A percentile compares a stretch with the other conserved stretches of the same genome.
Evolutionary conservation across 2,329 filamentous ascomycete species (phyloP).

Genomic region (Cadophora sp.): DNA sequence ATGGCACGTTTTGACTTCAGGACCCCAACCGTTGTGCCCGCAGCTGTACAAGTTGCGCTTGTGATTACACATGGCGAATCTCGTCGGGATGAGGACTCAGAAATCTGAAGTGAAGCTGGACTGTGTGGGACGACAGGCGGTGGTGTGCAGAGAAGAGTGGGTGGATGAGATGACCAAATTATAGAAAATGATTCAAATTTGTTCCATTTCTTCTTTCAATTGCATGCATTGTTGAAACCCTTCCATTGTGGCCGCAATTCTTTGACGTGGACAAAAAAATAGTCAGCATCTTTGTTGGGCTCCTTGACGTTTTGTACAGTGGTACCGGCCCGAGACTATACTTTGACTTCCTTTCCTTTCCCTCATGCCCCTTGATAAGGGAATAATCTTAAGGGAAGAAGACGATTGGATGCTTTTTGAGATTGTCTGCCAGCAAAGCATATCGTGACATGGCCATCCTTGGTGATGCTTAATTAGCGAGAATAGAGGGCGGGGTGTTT

Average conservation of each 20-base stretch:
- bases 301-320: neutral
- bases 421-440: slow-evolving; percentile 12
- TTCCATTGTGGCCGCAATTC: slow-evolving; percentile 2
- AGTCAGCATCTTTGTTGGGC: slow-evolving; percentile 11
- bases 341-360: neutral
- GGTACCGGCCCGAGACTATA: neutral
- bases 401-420: neutral
- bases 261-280: neutral
- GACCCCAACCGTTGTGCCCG: slow-evolving; percentile 28
- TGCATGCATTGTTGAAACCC: slow-evolving; percentile 18
- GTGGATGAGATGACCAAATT: neutral
- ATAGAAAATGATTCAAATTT: neutral
- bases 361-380: neutral
- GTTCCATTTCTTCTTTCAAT: neutral
- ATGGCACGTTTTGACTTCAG: slow-evolving; percentile 21
- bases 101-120: neutral
- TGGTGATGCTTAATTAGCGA: neutral
- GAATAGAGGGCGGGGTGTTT: neutral
- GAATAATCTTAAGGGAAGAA: neutral
- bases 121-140: neutral
- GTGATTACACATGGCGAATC: slow-evolving; percentile 30
- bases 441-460: neutral
- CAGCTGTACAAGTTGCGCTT: slow-evolving; percentile 26
- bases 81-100: no score
- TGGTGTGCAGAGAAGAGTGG: neutral